A percentile compares a stretch with the other conserved stretches of the same genome.
Conservation (phyloP, 2,329 filamentous ascomycete species). For the Calonectria henricotiae region DNA sequence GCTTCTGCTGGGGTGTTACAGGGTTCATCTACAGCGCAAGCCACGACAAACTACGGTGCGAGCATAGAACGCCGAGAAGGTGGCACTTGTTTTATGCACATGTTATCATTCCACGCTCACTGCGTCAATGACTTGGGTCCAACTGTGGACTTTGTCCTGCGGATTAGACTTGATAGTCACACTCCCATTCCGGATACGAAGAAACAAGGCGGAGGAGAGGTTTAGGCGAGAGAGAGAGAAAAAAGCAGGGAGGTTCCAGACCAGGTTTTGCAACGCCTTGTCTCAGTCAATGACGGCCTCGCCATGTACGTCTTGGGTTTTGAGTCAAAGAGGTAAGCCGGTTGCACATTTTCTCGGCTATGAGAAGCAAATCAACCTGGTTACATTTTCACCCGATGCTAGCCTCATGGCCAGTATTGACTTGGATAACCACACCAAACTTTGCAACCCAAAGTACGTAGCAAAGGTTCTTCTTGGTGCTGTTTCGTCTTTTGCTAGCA, state of each 20-base stretch:
- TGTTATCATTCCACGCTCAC: conserved; percentile 86
- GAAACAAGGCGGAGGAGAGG: conserved; percentile 82
- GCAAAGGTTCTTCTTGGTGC: background rate
- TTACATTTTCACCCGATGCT: conserved; percentile 94
- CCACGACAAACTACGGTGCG: conserved; percentile 91
- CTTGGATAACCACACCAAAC: conserved; percentile 95
- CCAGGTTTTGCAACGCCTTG: conserved; percentile 85
- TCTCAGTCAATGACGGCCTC: conserved; percentile 95
- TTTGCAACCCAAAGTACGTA: conserved; percentile 85
- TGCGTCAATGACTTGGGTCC: conserved; percentile 97
- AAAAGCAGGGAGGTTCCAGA: conserved; percentile 84
- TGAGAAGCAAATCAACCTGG: conserved; percentile 97
- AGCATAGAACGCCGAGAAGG: conserved; percentile 87
- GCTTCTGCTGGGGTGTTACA: conserved; percentile 95
- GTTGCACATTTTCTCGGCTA: conserved; percentile 92
- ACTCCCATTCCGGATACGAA: conserved; percentile 76
- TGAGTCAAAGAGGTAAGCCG: conserved; percentile 83
- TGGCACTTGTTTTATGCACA: conserved; percentile 80
- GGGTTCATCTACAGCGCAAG: conserved; percentile 88
- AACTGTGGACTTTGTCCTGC: conserved; percentile 91
- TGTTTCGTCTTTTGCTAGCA: conserved; percentile 38
- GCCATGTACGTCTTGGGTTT: conserved; percentile 98
- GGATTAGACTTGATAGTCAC: conserved; percentile 91
- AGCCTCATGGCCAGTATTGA: conserved; percentile 88
- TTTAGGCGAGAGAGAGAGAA: conserved; percentile 70